phyloP scores from a whole-genome alignment of 345 rosid species.

The Salix viminalis region DNA sequence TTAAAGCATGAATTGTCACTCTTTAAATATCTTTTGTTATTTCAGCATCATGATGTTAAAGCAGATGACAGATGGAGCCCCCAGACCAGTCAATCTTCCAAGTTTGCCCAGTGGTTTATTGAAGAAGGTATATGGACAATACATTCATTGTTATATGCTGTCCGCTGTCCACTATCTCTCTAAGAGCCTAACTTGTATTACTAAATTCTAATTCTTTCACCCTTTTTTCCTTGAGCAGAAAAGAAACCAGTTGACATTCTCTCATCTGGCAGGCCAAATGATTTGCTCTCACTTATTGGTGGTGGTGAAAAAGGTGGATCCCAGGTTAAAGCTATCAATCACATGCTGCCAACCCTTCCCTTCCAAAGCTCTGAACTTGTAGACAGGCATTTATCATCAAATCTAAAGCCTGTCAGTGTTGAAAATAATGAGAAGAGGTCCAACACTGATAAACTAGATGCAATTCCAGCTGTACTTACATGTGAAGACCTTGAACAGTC shows the following conservation, averaged over 20 bases:
- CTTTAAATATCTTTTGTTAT: constrained; percentile 14
- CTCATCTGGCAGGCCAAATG: constrained; percentile 41
- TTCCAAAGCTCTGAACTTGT: constrained; percentile 35
- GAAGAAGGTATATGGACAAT: constrained; percentile 63
- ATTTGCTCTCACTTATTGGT: constrained; percentile 73
- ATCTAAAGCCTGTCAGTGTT: constrained; percentile 10
- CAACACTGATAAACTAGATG: constrained; percentile 30
- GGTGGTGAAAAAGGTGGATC: constrained; percentile 60
- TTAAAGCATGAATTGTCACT: constrained; percentile 10
- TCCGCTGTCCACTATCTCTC: background rate
- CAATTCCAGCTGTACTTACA: constrained; percentile 69
- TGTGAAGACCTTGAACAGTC: constrained; percentile 99
- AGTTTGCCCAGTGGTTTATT: constrained; percentile 77
- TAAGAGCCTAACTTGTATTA: background rate
- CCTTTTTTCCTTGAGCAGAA: constrained; percentile 38
- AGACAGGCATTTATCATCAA: constrained; percentile 26
- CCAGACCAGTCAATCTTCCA: constrained; percentile 57
- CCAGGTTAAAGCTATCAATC: constrained; percentile 23
- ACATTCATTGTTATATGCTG: background rate
- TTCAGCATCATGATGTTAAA: constrained; percentile 48
- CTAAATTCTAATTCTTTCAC: background rate
- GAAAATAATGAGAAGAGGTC: constrained; percentile 30
- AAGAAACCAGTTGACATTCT: constrained; percentile 54
- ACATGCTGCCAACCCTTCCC: constrained; percentile 25
- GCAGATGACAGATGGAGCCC: constrained; percentile 45